These are phyloP conservation scores for Chlamydomonas schloesseri DNA, from an alignment of 139 green algal genomes.

Conservation along the genomic window DNA sequence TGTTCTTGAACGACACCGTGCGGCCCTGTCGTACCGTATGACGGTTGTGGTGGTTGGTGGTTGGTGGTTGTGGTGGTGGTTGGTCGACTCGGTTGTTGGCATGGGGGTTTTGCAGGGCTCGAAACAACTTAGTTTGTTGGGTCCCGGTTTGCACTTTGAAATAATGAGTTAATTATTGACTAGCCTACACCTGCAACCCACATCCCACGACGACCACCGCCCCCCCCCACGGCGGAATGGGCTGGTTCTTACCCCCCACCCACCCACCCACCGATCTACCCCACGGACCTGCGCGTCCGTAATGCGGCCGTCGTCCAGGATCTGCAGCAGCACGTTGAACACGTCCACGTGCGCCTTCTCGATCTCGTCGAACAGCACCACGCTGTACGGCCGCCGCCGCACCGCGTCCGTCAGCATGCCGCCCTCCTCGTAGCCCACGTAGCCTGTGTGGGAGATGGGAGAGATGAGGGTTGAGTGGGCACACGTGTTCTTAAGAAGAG, in stretches of 20 bases:
- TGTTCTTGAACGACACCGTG: conserved; percentile 96
- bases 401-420: conserved; percentile 96
- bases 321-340: conserved; percentile 94
- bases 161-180: too few species aligned
- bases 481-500: too few species aligned
- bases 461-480: not conserved
- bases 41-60: too few species aligned
- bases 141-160: too few species aligned
- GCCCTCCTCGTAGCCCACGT: conserved; percentile 81
- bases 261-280: not conserved
- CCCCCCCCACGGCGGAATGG: too few species aligned
- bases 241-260: too few species aligned
- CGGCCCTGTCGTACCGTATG: conserved; percentile 87
- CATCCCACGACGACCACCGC: too few species aligned
- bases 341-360: conserved; percentile 99
- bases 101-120: too few species aligned
- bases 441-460: not conserved
- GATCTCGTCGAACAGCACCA: conserved; percentile 98
- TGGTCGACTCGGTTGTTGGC: too few species aligned
- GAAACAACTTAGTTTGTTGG: too few species aligned
- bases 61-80: too few species aligned
- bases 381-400: conserved; percentile 82
- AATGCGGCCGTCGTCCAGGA: conserved; percentile 96
- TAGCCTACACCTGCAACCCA: too few species aligned
- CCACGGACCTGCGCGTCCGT: conserved; percentile 83